These are phyloP conservation scores for Blastocrithidia nonstop DNA, from an alignment of 208 protist genomes.

Conservation along the genomic window DNA sequence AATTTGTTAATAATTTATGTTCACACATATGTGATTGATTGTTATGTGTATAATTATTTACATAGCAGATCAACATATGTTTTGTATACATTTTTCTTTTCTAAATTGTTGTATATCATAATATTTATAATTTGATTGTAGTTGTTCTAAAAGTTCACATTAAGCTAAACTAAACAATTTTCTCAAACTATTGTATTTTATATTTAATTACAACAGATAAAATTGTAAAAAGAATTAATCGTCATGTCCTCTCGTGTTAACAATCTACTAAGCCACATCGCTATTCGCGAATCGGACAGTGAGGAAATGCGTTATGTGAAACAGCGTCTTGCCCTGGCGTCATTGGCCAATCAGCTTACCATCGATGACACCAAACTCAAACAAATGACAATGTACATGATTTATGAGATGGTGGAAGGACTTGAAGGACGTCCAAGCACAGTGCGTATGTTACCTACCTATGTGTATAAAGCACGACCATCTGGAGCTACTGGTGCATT, in stretches of 20 bases:
- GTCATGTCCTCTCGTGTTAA: conserved; percentile 52
- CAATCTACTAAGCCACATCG: conserved; percentile 67
- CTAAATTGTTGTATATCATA: no score
- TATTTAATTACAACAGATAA: no score
- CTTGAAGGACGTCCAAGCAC: conserved; percentile 58
- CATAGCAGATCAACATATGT: no score
- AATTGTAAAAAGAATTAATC: no score
- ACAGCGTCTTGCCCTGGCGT: conserved; percentile 51
- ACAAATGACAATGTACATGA: conserved; percentile 57
- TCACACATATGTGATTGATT: no score
- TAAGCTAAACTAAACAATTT: no score
- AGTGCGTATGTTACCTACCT: conserved; percentile 76
- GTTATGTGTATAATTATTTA: no score
- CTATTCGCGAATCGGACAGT: conserved; percentile 30
- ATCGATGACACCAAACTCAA: conserved; percentile 33
- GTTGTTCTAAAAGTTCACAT: no score
- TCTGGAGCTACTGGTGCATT: conserved; percentile 42
- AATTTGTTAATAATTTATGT: no score
- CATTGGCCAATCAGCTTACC: conserved; percentile 54
- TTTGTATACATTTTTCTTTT: no score
- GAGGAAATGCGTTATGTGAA: conserved; percentile 53
- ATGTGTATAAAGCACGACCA: conserved; percentile 53
- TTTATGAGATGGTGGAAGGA: conserved; percentile 73
- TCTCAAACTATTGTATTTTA: no score
- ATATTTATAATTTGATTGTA: no score